Evolutionary conservation across 1,284 basidiomycete genomes (phyloP), one percentile per base, ranked within the genome.

Genomic region (Ganoderma boninense): DNA sequence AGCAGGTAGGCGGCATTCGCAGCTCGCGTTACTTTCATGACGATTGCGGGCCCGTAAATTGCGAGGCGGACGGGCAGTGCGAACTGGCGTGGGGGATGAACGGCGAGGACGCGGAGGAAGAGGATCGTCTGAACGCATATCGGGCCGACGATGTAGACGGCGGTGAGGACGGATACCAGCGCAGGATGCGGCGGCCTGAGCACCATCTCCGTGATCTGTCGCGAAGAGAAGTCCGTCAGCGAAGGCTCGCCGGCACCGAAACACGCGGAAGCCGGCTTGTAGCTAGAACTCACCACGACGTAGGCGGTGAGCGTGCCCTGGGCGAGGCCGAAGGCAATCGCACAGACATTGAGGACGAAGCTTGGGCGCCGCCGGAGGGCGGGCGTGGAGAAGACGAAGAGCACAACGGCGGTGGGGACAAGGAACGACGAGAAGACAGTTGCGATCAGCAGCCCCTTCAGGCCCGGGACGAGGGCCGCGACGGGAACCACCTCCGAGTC

Each of bases 271-370:
- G 13, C 11, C 2, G 23, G 5, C 0, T 20, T 13, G 20, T 20
- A 14, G 18, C 1, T 26, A 6, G 6, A 23, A 35, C 60, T 59
- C 40, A 69, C 68, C 38, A 18, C 1, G 14, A 26, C 52, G 18
- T 63, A 57, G 26, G 65, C 38, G 11, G 67, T 69, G 40, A 73
- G 32, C 3, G 67, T 35, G 20, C 69, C 72, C 42, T 63, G 54
- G 2, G 52, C 42, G 38, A 77, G 61, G 2, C 74, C 75, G 6
- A 77, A 64, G 38, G 65, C 13, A 64, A 79, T 63, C 10, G 77
- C 67, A 3, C 54, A 77, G 20, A 77, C 67, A 67, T 79, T 79
- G 23, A 76, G 68, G 8, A 79, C 67, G 68, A 79, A 80, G 4
- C 79, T 69, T 18, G 77, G 79, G 65, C 76, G 73, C 29, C 73